Base-by-base conservation (phyloP, 1,284 basidiomycete genomes). In the Ustilago crameri region DNA sequence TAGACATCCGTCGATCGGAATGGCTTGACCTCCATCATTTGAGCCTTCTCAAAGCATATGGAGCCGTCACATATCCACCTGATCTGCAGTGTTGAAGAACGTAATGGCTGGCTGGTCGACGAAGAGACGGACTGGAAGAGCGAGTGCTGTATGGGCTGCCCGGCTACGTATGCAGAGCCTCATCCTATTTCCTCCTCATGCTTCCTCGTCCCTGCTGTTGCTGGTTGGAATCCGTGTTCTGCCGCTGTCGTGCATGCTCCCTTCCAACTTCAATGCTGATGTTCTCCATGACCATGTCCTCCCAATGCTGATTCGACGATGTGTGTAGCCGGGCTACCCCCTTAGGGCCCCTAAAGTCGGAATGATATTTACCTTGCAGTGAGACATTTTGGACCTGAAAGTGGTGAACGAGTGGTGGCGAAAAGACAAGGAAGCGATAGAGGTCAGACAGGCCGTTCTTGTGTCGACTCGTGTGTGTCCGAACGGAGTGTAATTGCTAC, bases 341-440 rank as follows among this genome's bases (percentile, higher is more conserved):
- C 48, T 34, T 9, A 35, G 54, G 50, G 45, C 27, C 26, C 22
- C 50, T 67, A 57, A 61, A 30, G 54, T 60, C 32, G 64, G 30
- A 23, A 41, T 46, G 57, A 66, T 67, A 64, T 58, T 74, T 65
- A 74, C 72, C 66, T 75, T 75, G 49, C 73, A 75, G 70, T 75
- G 73, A 51, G 73, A 75, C 73, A 75, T 75, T 56, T 63, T 70
- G 30, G 68, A 71, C 68, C 68, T 71, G 62, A 14, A 51, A 44
- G 14, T 58, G 55, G 50, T 63, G 56, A 49, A 46, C 46, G 41
- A 24, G 44, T 57, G 50, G 24, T 54, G 53, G 52, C 40, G 50
- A 43, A 43, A 45, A 42, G 32, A 24, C 10, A 48, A 55, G 43
- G n/a, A 40, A 27, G 42, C n/a, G 7, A 30, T 10, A 45, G 14